Evolutionary conservation across 352 stramenopile genomes (phyloP).

Genomic region (Elongisporangium anandrum): DNA sequence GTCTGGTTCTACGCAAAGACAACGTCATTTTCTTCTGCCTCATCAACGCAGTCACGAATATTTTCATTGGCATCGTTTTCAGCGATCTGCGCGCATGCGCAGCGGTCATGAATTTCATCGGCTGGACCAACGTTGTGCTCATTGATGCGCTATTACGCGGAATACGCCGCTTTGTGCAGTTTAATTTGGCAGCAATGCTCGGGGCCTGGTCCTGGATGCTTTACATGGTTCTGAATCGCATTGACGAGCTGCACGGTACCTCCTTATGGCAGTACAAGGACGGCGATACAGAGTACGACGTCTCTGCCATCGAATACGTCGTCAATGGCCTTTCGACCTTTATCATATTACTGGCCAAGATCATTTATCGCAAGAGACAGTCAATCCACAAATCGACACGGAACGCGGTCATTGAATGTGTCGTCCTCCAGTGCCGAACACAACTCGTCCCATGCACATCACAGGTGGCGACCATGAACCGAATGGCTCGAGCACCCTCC

Average conservation of each 20-base stretch:
- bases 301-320: background rate
- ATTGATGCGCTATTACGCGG: conserved; percentile 24
- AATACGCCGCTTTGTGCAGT: conserved; percentile 8
- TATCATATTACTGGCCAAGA: background rate
- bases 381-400: conserved; percentile 3
- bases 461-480: background rate
- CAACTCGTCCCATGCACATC: background rate
- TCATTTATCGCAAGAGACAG: conserved; percentile 16
- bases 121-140: conserved; percentile 24
- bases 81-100: conserved; percentile 21
- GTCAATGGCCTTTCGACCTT: background rate
- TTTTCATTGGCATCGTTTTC: conserved; percentile 23
- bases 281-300: background rate
- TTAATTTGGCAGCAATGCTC: background rate
- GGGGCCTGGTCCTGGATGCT: conserved; percentile 12
- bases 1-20: conserved; percentile 22
- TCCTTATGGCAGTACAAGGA: background rate
- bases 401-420: conserved; percentile 15
- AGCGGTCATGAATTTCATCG: conserved; percentile 20
- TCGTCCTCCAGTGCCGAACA: conserved; percentile 1
- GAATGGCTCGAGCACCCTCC: background rate
- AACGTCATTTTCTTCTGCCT: conserved; percentile 36
- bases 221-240: conserved; percentile 14
- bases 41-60: conserved; percentile 16
- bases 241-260: conserved; percentile 7